Base-by-base conservation (phyloP, 2,329 filamentous ascomycete species). In the Hypoxylon sp. region DNA sequence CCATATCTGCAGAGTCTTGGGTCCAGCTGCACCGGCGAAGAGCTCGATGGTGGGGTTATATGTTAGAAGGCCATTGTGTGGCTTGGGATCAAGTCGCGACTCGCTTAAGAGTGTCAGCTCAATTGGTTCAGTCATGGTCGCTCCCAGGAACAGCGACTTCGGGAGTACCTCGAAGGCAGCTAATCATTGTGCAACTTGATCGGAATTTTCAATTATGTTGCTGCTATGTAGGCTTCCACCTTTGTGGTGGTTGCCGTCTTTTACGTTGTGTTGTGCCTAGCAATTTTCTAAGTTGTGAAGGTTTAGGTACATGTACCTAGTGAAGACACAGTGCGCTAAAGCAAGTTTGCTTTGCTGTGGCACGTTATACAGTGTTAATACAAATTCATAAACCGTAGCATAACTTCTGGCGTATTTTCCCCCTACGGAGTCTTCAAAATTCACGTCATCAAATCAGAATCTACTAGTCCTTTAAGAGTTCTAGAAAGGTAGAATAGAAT, bases 21-120 rank as follows among this genome's bases (percentile, higher is more conserved):
- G 87, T 15, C 86, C 84, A n/a, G 86, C 88, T 11, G 92, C 92
- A 11, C 94, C 85, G 4, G 91, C 90, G n/a, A 92, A 85, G 50
- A 98, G 85, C 80, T 98, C 93, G 83, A 97, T 92, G 7, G 90
- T 91, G 15, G 94, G 93, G 79, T 93, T 97, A 79, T 92, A 93
- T 27, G 90, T 86, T 35, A 95, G 84, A 55, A 91, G 86, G 51
- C 84, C 82, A 37, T 84, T 81, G 39, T 87, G 84, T 21, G 89
- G 84, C 24, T 84, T 84, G 50, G 85, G 81, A 55, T 86, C 83
- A 67, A 91, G 84, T 71, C 83, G 82, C 72, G 87, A 89, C 76
- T 90, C 85, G 79, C 87, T 87, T 70, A 87, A 79, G 50, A 86
- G 82, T 70, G 81, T 72, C 67, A 89, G 82, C 69, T 80, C 68